Evolutionary conservation across 805 yeast genomes (phyloP).

Genomic region (Jamesozyma gamospora): DNA sequence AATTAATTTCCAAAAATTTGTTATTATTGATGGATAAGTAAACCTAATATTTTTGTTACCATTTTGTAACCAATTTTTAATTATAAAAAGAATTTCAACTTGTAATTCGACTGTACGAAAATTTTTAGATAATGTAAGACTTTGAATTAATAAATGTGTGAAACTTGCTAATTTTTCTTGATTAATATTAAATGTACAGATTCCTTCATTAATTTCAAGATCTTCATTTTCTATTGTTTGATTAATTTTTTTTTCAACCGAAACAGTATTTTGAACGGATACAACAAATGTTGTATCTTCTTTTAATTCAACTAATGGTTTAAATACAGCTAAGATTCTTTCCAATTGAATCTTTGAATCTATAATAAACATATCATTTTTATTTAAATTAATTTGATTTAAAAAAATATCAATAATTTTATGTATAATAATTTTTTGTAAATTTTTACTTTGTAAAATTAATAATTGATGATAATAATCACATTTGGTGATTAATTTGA

Average conservation of each 20-base stretch:
- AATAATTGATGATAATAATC: constrained; percentile 16
- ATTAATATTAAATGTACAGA: constrained; percentile 6
- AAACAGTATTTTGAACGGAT: no score
- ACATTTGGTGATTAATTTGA: constrained; percentile 16
- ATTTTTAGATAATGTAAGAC: not conserved
- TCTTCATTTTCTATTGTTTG: no score
- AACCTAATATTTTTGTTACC: constrained; percentile 47
- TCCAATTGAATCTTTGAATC: constrained; percentile 17
- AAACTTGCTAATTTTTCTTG: constrained; percentile 62
- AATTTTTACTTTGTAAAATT: constrained; percentile 44
- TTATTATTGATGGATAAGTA: constrained; percentile 70
- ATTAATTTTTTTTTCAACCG: no score
- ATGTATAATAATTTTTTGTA: constrained; percentile 26
- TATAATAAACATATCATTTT: constrained; percentile 3
- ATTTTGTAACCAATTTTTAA: constrained; percentile 18
- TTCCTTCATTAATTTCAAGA: not conserved
- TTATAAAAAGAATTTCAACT: constrained; percentile 32
- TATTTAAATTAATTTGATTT: not conserved
- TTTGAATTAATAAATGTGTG: constrained; percentile 49
- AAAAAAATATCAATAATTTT: constrained; percentile 40
- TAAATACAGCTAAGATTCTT: constrained; percentile 13
- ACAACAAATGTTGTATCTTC: not conserved
- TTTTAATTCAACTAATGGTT: constrained; percentile 13
- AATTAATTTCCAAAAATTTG: constrained; percentile 49
- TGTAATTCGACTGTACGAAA: constrained; percentile 13